A percentile compares a stretch with the other conserved stretches of the same genome.
phyloP scores from a whole-genome alignment of 2,329 filamentous ascomycete species.

The Periconia digitata region DNA sequence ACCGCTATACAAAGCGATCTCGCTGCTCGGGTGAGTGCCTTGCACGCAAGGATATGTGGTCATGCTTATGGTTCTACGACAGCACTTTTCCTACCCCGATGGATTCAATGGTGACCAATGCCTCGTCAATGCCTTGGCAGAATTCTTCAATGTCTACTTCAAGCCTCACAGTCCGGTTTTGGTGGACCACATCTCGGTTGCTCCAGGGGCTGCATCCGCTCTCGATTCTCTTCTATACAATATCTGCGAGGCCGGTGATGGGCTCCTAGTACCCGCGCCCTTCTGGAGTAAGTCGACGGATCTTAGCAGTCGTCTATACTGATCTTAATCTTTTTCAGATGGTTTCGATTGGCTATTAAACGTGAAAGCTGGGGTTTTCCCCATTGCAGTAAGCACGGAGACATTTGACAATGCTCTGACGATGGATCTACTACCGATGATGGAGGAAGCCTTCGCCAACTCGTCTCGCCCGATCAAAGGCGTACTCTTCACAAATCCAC shows the following conservation, averaged over 20 bases:
- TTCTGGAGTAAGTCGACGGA: conserved; percentile 38
- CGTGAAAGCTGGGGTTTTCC: conserved; percentile 14
- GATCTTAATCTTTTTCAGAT: conserved; percentile 1
- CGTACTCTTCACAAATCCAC: conserved; percentile 48
- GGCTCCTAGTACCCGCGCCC: conserved; percentile 31
- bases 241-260: conserved; percentile 40
- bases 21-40: neutral
- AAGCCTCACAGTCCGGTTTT: conserved; percentile 20
- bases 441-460: conserved; percentile 14
- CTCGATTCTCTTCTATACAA: conserved; percentile 35
- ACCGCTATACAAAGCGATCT: conserved; percentile 10
- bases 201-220: conserved; percentile 15
- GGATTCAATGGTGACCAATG: conserved; percentile 20
- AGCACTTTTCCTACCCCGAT: conserved; percentile 19
- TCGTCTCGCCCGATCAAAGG: conserved; percentile 25
- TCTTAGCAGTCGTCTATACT: conserved; percentile 8
- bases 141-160: conserved; percentile 33
- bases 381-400: conserved; percentile 16
- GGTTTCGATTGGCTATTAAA: conserved; percentile 21
- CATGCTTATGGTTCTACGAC: neutral
- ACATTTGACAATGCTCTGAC: conserved; percentile 11
- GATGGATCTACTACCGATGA: conserved; percentile 9
- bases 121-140: conserved; percentile 16
- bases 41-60: neutral
- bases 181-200: conserved; percentile 18